phyloP scores from a whole-genome alignment of 306 rosid species.

The Calophaca sinica region DNA sequence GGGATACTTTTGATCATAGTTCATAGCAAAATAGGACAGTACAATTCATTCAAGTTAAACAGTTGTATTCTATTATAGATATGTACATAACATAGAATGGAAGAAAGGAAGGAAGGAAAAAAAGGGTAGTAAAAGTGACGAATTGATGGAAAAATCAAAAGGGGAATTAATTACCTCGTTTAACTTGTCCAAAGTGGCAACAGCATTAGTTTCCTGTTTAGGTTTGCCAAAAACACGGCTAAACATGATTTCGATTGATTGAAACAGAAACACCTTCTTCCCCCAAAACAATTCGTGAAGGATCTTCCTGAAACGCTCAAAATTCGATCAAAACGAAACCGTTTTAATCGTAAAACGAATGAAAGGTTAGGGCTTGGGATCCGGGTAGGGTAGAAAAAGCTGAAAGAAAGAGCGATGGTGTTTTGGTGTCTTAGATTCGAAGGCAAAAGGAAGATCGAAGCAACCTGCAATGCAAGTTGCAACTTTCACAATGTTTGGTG shows the following conservation, averaged over 20 bases:
- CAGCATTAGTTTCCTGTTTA: slow-evolving; percentile 79
- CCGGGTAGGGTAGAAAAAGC: background rate
- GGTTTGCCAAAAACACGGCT: slow-evolving; percentile 84
- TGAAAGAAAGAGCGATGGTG: slow-evolving; percentile 20
- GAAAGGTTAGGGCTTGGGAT: slow-evolving; percentile 37
- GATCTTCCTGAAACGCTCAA: background rate
- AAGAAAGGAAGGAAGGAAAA: too few species aligned
- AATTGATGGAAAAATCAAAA: background rate
- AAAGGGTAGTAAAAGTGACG: too few species aligned
- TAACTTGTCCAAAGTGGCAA: slow-evolving; percentile 81
- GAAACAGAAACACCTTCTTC: too few species aligned
- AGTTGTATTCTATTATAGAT: slow-evolving; percentile 4
- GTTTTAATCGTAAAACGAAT: slow-evolving; percentile 3
- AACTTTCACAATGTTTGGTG: too few species aligned
- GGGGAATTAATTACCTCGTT: slow-evolving; percentile 76
- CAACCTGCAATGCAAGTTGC: too few species aligned
- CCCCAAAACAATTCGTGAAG: too few species aligned
- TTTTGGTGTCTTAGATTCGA: slow-evolving; percentile 15
- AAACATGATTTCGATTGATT: too few species aligned
- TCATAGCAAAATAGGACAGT: slow-evolving; percentile 6
- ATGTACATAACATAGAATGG: too few species aligned
- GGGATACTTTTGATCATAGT: too few species aligned
- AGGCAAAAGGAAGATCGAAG: background rate
- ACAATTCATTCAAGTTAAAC: slow-evolving; percentile 11
- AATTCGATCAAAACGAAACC: background rate